Percentiles rank a stretch among this genome's conserved stretches.
Conservation (phyloP, 1,284 basidiomycete genomes). For the Sphaerobolus stellatus region DNA sequence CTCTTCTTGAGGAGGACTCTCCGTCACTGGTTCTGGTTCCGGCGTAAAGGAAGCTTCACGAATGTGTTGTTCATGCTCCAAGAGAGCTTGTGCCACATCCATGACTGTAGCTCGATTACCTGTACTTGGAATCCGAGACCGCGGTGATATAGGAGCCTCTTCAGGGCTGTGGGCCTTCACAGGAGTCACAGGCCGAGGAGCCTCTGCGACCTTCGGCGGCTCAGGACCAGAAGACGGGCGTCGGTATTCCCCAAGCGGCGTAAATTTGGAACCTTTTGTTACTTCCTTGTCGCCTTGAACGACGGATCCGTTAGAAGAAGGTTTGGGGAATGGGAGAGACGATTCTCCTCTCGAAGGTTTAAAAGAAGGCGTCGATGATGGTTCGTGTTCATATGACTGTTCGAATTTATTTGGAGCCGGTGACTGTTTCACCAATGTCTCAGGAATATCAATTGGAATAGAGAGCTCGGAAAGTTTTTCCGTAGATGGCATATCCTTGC, state of each 20-base stretch:
- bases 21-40: constrained; percentile 4
- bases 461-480: neutral
- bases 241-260: too few species aligned
- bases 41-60: constrained; percentile 9
- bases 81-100: constrained; percentile 69
- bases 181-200: constrained; percentile 15
- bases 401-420: too few species aligned
- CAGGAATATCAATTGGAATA: neutral
- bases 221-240: too few species aligned
- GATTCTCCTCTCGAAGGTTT: too few species aligned
- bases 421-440: constrained; percentile 27
- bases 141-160: constrained; percentile 27
- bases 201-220: constrained; percentile 12
- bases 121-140: constrained; percentile 61
- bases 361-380: too few species aligned
- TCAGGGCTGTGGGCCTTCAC: constrained; percentile 17
- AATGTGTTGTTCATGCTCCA: constrained; percentile 32
- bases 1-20: neutral
- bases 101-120: constrained; percentile 70
- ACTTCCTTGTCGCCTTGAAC: too few species aligned
- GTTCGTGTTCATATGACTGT: too few species aligned
- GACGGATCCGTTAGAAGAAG: too few species aligned
- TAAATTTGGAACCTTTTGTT: too few species aligned
- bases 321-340: too few species aligned
- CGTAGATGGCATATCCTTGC: too few species aligned